Conservation (phyloP, 2,329 filamentous ascomycete species). For the Fusarium acutatum region DNA sequence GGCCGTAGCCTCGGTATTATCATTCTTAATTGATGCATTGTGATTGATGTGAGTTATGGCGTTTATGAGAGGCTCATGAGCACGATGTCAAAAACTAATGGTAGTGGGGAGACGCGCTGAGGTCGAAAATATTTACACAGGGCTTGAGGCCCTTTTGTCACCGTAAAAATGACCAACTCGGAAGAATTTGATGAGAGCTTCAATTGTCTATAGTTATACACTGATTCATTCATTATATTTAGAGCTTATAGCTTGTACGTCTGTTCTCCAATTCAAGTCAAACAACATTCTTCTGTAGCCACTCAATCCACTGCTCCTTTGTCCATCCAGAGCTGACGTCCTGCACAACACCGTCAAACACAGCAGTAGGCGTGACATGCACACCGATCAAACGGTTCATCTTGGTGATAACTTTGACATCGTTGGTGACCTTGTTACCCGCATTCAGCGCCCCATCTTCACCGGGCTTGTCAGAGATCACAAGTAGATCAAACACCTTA, state of each 20-base stretch:
- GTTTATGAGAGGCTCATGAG: constrained; percentile 5
- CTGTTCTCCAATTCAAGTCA: constrained; percentile 35
- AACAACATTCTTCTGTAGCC: constrained; percentile 69
- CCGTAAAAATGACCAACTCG: not conserved
- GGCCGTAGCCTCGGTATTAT: constrained; percentile 30
- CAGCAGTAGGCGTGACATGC: constrained; percentile 90
- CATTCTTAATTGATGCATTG: constrained; percentile 36
- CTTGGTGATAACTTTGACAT: constrained; percentile 86
- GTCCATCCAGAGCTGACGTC: constrained; percentile 83
- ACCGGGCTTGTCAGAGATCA: constrained; percentile 72
- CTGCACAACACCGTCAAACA: constrained; percentile 87
- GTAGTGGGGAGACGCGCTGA: constrained; percentile 2
- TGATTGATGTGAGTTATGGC: not conserved
- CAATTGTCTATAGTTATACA: not conserved
- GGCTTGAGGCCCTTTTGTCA: not conserved
- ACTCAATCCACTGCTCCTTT: constrained; percentile 84
- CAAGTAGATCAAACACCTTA: constrained; percentile 74
- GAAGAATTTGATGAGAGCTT: constrained; percentile 2
- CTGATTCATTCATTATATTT: not conserved
- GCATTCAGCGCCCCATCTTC: constrained; percentile 75
- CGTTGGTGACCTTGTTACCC: constrained; percentile 84
- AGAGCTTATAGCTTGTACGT: constrained; percentile 9
- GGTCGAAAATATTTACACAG: constrained; percentile 8
- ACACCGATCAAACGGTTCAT: constrained; percentile 80
- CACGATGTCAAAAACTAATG: constrained; percentile 19